A percentile compares a stretch with the other conserved stretches of the same genome.
phyloP scores from a whole-genome alignment of 2,329 filamentous ascomycete species.

The Penicillium sp. region DNA sequence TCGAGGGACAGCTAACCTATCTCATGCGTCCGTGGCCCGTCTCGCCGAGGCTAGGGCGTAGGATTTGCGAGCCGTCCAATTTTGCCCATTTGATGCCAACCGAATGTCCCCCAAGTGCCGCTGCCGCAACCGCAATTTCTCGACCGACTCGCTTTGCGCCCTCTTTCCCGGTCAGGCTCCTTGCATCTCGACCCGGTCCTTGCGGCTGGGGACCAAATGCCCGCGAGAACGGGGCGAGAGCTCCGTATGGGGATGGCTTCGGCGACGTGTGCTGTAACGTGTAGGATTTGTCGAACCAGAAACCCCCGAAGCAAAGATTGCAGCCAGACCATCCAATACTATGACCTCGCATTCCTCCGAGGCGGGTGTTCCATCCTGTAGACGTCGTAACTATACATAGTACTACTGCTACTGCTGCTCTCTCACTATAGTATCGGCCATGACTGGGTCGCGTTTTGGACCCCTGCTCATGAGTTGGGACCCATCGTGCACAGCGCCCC shows the following conservation, averaged over 20 bases:
- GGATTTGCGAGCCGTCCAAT: slow-evolving; percentile 1
- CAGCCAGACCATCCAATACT: no score
- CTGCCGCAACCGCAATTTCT: neutral
- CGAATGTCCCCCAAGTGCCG: slow-evolving; percentile 1
- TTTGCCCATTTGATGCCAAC: neutral
- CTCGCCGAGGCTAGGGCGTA: neutral
- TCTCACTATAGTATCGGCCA: no score
- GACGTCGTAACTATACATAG: no score
- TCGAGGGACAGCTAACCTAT: slow-evolving; percentile 16
- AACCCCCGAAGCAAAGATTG: no score
- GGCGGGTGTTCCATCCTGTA: no score
- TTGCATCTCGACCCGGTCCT: slow-evolving; percentile 27
- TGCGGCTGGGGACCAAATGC: slow-evolving; percentile 18
- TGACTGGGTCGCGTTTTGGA: no score
- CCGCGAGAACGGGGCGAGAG: no score
- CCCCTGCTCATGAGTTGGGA: neutral
- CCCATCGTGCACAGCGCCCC: neutral
- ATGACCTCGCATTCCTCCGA: no score
- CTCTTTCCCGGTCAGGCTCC: slow-evolving; percentile 23
- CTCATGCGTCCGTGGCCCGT: slow-evolving; percentile 22
- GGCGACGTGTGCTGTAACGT: no score
- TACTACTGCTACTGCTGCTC: no score
- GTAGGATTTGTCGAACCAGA: no score
- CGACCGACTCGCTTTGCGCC: slow-evolving; percentile 8
- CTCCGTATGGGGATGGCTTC: no score